Base-by-base conservation (phyloP, 495 filamentous ascomycete genomes). In the Hapsidospora chrysogenum region DNA sequence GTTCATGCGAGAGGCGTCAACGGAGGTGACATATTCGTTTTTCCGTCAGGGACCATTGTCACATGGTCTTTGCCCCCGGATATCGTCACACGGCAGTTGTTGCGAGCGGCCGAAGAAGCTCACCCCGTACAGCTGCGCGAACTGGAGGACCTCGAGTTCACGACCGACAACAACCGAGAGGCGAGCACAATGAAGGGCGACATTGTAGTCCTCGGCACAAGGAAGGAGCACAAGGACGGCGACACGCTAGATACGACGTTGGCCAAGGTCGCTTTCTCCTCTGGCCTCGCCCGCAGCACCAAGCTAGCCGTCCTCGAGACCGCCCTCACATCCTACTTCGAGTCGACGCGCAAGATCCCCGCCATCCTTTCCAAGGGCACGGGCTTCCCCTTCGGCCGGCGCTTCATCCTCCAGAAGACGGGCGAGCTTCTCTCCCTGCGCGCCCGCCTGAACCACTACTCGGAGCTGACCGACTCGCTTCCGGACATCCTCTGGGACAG, bases 401-500 rank as follows among this genome's bases (percentile, higher is more conserved):
- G 66, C 25, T 83, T 86, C 50, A 85, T 96, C 43, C 68, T 95
- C 17, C 76, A 80, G 37, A 96, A 96, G 51, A 95, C 89, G 0
- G 89, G 87, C 18, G 80, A 95, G 46, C 66, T 97, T n/a, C 66
- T 97, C 8, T 78, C 72, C 49, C 72, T 96, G 22, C 76, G 89
- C 20, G 85, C 85, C 4, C 87, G 94, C 49, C 61, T 97, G 31
- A 97, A 97, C 50, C 79, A 96, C 33, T 95, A 95, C 57, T 92
- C 85, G 4, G 89, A 97, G 50, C 69, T 97, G 33, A 97, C 89
- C 0, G 89, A 97, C 56, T 84, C 82, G 11, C 65, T 96, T 5
- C 89, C 89, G 0, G 89, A 97, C 55, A 68, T 97, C 18, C 95
- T 97, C 56, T 97, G 89, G 89, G 89, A 96, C 48, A 83, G 73